phyloP scores from a whole-genome alignment of 106 monocot genomes.

The Iris macrosiphon region DNA sequence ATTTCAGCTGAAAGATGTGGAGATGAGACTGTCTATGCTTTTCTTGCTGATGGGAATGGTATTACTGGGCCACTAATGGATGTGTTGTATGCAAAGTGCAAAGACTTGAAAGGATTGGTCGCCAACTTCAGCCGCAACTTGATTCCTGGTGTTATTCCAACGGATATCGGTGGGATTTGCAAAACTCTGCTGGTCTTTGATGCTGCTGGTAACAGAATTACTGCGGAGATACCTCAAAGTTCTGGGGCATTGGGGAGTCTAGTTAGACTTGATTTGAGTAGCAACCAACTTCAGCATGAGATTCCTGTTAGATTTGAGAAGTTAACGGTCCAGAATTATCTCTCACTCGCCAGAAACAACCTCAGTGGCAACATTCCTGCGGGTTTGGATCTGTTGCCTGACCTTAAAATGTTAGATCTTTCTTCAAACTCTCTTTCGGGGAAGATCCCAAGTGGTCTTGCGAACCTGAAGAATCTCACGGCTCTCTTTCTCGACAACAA shows the following conservation, averaged over 20 bases:
- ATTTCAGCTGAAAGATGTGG: conserved; percentile 30
- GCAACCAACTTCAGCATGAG: conserved; percentile 48
- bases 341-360: conserved; percentile 57
- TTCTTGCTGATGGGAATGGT: conserved; percentile 55
- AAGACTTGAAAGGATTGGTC: conserved; percentile 41
- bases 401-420: conserved; percentile 61
- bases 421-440: conserved; percentile 75
- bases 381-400: conserved; percentile 36
- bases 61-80: conserved; percentile 34
- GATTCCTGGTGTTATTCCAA: conserved; percentile 51
- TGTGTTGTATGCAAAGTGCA: conserved; percentile 53
- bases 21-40: conserved; percentile 39
- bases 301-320: conserved; percentile 44
- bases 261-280: conserved; percentile 55
- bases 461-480: conserved; percentile 58
- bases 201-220: conserved; percentile 49
- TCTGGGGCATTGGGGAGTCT: conserved; percentile 43
- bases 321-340: conserved; percentile 35
- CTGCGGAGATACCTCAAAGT: conserved; percentile 51
- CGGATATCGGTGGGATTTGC: conserved; percentile 41
- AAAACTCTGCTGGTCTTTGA: conserved; percentile 46
- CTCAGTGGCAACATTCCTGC: conserved; percentile 61
- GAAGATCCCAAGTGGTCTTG: conserved; percentile 54
- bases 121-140: conserved; percentile 63
- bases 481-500: conserved; percentile 71